Conservation (phyloP, 2,329 filamentous ascomycete genomes). For the Calonectria fujianensis region DNA sequence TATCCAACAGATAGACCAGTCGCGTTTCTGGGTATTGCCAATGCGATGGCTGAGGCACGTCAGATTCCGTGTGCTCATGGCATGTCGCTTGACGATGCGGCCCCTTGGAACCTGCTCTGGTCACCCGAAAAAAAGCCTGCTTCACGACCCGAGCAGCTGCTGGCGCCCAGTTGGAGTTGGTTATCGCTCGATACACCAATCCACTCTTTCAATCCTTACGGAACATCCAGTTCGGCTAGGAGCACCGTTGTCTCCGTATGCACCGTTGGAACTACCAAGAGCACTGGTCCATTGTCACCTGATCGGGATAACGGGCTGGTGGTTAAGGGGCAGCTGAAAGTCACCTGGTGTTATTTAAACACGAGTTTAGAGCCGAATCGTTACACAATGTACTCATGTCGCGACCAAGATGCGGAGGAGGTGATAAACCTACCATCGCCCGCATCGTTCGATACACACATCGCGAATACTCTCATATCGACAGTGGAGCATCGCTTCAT, state of each 20-base stretch:
- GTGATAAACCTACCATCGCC: neutral
- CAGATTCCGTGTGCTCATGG: neutral
- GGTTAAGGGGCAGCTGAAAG: neutral
- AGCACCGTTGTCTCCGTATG: neutral
- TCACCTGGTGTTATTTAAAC: neutral
- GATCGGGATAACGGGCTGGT: neutral
- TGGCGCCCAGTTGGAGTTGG: neutral
- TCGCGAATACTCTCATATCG: neutral
- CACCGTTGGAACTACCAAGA: neutral
- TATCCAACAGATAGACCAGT: neutral
- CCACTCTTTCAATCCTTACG: neutral
- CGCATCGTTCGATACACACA: neutral
- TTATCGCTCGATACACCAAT: neutral
- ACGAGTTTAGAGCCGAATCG: neutral
- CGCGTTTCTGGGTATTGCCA: neutral
- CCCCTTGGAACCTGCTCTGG: slow-evolving; percentile 1
- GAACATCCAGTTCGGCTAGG: neutral
- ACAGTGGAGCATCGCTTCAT: neutral
- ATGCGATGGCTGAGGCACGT: neutral
- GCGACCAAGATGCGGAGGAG: neutral
- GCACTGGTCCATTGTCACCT: neutral
- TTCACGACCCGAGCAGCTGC: neutral
- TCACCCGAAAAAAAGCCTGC: neutral
- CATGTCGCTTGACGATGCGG: neutral
- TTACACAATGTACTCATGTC: neutral